phyloP scores from a whole-genome alignment of 2,329 filamentous ascomycete species.

The Ophiocordyceps camponoti-saundersi region DNA sequence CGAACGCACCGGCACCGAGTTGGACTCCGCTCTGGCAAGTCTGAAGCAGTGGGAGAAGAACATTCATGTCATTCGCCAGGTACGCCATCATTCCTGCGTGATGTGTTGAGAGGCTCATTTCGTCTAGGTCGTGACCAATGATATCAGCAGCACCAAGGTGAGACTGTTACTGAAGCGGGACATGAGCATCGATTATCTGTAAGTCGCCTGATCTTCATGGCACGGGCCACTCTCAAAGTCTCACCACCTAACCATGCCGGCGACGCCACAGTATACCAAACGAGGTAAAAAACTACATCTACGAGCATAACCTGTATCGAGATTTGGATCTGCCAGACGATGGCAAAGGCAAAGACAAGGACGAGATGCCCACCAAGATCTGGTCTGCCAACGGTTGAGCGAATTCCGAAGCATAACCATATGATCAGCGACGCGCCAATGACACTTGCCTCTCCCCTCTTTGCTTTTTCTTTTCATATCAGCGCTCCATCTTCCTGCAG shows the following conservation, averaged over 20 bases:
- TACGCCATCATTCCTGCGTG: slow-evolving; percentile 1
- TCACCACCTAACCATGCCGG: neutral
- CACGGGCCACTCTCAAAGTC: neutral
- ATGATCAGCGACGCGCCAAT: neutral
- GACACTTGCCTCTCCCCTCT: neutral
- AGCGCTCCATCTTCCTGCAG: too few species aligned
- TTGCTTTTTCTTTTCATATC: neutral
- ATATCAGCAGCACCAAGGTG: slow-evolving; percentile 70
- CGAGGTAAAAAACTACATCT: slow-evolving; percentile 59
- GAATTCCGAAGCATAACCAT: neutral
- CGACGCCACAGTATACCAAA: slow-evolving; percentile 32
- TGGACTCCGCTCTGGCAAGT: slow-evolving; percentile 71
- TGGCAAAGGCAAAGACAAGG: slow-evolving; percentile 8
- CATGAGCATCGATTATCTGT: slow-evolving; percentile 61
- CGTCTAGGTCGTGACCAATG: slow-evolving; percentile 49
- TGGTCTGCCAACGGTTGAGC: slow-evolving; percentile 12
- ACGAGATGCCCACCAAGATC: slow-evolving; percentile 3
- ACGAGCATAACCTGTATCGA: slow-evolving; percentile 47
- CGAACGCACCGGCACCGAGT: slow-evolving; percentile 77
- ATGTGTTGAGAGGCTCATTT: slow-evolving; percentile 1
- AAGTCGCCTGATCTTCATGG: slow-evolving; percentile 2
- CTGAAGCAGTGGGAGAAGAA: slow-evolving; percentile 73
- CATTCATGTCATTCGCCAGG: slow-evolving; percentile 61
- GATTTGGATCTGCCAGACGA: slow-evolving; percentile 20
- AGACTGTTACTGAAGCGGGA: slow-evolving; percentile 62